Evolutionary conservation across 768 basidiomycete species (phyloP).

Genomic region (Boletales sp.): DNA sequence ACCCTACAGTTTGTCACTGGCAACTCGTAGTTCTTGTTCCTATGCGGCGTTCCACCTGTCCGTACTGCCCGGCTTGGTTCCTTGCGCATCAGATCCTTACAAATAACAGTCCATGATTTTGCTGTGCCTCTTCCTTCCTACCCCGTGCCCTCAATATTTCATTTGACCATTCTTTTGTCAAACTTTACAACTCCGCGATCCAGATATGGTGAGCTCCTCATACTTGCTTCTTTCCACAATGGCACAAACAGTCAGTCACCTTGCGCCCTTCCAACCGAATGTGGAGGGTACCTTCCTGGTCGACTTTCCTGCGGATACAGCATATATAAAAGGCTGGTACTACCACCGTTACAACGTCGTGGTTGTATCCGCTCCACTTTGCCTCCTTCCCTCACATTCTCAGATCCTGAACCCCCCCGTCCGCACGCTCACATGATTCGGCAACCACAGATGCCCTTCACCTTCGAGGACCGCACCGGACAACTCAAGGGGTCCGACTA

Average conservation of each 20-base stretch:
- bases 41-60: conserved; percentile 3
- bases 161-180: neutral
- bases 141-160: conserved; percentile 5
- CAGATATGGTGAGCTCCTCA: conserved; percentile 24
- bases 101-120: neutral
- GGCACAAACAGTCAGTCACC: conserved; percentile 15
- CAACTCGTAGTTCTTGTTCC: neutral
- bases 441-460: conserved; percentile 43
- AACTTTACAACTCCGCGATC: conserved; percentile 29
- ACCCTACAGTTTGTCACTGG: neutral
- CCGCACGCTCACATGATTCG: conserved; percentile 15
- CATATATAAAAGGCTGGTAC: conserved; percentile 17
- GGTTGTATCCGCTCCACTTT: neutral
- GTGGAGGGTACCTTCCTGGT: conserved; percentile 18
- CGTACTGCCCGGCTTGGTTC: conserved; percentile 7
- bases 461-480: conserved; percentile 68
- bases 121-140: conserved; percentile 3
- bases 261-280: conserved; percentile 25
- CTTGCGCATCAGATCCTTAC: conserved; percentile 4
- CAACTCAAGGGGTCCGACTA: conserved; percentile 55
- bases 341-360: neutral
- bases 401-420: neutral
- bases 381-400: neutral
- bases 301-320: conserved; percentile 16
- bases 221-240: conserved; percentile 24